These are phyloP conservation scores for Oryza meridionalis DNA, from an alignment of 176 grass and related monocot species.

Conservation along the genomic window DNA sequence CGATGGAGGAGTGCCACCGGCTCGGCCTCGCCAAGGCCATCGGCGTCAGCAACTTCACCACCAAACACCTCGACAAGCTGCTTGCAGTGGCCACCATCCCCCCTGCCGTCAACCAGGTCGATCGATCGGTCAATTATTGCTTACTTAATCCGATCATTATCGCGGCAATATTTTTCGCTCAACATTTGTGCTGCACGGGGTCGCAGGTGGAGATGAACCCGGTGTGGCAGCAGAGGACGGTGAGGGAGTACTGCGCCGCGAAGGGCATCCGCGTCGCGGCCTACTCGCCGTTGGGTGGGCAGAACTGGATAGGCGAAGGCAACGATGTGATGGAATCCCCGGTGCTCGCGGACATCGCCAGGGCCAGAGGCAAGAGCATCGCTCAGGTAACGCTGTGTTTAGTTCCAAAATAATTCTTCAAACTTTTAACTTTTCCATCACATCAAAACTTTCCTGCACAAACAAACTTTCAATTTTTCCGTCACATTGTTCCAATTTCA, in stretches of 20 bases:
- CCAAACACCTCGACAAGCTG: constrained; percentile 46
- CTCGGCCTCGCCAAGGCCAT: constrained; percentile 59
- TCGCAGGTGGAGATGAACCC: constrained; percentile 67
- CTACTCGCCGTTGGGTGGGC: constrained; percentile 57
- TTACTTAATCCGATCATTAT: too few species aligned
- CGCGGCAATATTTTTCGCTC: background rate
- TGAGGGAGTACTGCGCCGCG: constrained; percentile 44
- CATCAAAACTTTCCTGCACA: too few species aligned
- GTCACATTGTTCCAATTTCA: too few species aligned
- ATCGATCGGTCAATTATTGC: too few species aligned
- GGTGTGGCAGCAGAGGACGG: constrained; percentile 64
- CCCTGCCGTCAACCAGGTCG: constrained; percentile 70
- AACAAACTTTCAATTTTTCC: too few species aligned
- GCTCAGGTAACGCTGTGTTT: too few species aligned
- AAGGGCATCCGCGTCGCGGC: constrained; percentile 62
- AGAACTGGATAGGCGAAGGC: constrained; percentile 31
- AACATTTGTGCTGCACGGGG: too few species aligned
- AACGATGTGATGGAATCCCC: constrained; percentile 42
- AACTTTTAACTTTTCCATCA: too few species aligned
- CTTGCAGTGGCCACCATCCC: constrained; percentile 35
- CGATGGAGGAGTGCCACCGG: constrained; percentile 70
- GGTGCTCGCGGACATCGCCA: constrained; percentile 60
- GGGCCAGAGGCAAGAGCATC: constrained; percentile 51
- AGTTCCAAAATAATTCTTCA: too few species aligned
- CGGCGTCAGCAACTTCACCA: constrained; percentile 81